Evolutionary conservation across 805 yeast genomes (phyloP), one percentile per base, ranked within the genome.

Genomic region (Monosporozyma yasuniensis): DNA sequence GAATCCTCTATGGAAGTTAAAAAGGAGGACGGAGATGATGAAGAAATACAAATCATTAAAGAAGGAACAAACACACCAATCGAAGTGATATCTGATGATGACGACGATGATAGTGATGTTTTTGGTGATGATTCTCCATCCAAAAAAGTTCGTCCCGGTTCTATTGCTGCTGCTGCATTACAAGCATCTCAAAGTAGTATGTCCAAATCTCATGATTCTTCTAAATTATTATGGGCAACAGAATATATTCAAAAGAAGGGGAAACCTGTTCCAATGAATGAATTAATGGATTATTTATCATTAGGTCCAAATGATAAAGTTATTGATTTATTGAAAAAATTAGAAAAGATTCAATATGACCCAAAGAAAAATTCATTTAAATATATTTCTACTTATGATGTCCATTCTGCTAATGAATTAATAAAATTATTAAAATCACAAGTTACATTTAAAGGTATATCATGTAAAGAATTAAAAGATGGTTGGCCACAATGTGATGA

Each of bases 401-500:
- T 93, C 52, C 82, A 86, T 59, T 78, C 85, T 4, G 84, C 84
- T 2, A 86, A 81, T 50, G 96, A 87, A 55, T 72, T 93, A 53
- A 64, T 93, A 50, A 75, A 79, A 50, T 84, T 82, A 57, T 74
- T 93, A 53, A 76, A 89, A 58, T 73, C 80, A 22, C 96, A 89
- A 68, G 81, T 85, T 2, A 87, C 96, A 1, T 90, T 87, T 66
- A 86, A 83, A 63, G 98, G 99, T 2, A 76, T 84, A 1, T 72
- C 89, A 0, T 96, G 91, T 27, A 87, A 84, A 58, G 88, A 84
- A 56, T 67, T 78, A 47, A 81, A 81, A 59, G 69, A 65, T 47
- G 99, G 99, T 22, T 93, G 99, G 99, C 78, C 86, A 47, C 91
- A 89, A 14, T 91, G 96, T 65, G 67, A 84, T 37, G 81, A 79